Base-by-base conservation (phyloP, 495 filamentous ascomycete genomes). In the Daldinia decipiens region DNA sequence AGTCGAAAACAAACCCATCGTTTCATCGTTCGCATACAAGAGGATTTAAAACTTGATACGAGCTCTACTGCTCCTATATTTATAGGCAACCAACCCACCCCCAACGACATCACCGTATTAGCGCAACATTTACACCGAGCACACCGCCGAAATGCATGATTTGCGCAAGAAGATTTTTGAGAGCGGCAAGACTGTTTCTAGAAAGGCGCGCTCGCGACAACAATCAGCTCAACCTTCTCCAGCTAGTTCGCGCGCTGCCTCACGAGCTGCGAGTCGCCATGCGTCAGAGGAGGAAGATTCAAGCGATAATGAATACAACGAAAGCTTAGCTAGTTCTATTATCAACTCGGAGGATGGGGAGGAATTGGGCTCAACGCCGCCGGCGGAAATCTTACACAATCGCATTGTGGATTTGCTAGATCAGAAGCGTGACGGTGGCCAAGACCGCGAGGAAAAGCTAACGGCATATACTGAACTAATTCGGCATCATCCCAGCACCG, bases 121-220 rank as follows among this genome's bases (percentile, higher is more conserved):
- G 11, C 26, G 19, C 39, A 70, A 34, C 9, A 13, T 29, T 62
- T 55, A 21, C 50, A 54, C 54, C 5, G n/a, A 56, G n/a, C 34
- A 54, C 24, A 21, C 15, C 1, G 32, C 39, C 47, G 84, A 71
- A 40, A 94, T 93, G 92, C 89, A 85, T 77, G 90, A 93, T 74
- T 87, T 98, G 59, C 87, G 92, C 73, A 90, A 94, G 76, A 92
- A 92, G 78, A 93, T 92, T 36, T 75, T 83, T 26, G 92, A 94
- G 83, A 92, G 90, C 81, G 89, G 89, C 77, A 99, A 99, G 84
- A 99, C 95, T 38, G 85, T 95, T 55, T 98, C 95, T 38, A 89
- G 91, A 76, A 97, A 97, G 81, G 94, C 94, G 6, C 90, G 88
- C 55, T 92, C 91, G 13, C 86, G 87, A 54, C 86, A 88, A 52